Percentiles rank a stretch among this genome's conserved stretches.
Evolutionary conservation across 192 early-diverging fungal species (phyloP).

Genomic region (Ambispora gerdemannii): DNA sequence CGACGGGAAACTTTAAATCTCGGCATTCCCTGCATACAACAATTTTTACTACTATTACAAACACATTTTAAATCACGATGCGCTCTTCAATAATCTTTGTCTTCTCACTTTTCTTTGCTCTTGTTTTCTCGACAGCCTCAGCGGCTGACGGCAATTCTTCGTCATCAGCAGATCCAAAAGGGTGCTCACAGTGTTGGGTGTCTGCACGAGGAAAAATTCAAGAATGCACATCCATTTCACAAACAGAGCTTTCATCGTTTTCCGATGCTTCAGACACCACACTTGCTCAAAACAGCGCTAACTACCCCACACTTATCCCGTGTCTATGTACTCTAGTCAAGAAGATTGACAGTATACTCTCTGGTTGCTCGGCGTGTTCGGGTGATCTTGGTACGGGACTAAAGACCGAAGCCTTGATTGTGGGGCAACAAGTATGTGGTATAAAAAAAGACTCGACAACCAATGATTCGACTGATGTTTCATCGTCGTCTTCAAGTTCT

Average conservation of each 20-base stretch:
- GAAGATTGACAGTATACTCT: not conserved
- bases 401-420: not conserved
- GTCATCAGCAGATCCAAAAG: not conserved
- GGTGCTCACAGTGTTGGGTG: not conserved
- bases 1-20: too few species aligned
- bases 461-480: not conserved
- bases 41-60: too few species aligned
- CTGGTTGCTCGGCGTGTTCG: not conserved
- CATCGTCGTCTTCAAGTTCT: not conserved
- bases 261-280: not conserved
- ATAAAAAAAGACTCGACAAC: too few species aligned
- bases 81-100: not conserved
- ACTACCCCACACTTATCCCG: not conserved
- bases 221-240: not conserved
- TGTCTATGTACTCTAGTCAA: not conserved
- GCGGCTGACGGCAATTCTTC: not conserved
- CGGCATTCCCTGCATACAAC: too few species aligned
- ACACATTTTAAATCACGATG: too few species aligned
- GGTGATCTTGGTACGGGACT: not conserved
- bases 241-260: not conserved
- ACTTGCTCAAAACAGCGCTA: not conserved
- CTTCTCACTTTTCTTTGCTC: not conserved
- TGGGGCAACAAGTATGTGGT: not conserved
- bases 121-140: not conserved
- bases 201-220: not conserved